phyloP scores from a whole-genome alignment of 331 rosid genomes.

The Quercus tomentella region DNA sequence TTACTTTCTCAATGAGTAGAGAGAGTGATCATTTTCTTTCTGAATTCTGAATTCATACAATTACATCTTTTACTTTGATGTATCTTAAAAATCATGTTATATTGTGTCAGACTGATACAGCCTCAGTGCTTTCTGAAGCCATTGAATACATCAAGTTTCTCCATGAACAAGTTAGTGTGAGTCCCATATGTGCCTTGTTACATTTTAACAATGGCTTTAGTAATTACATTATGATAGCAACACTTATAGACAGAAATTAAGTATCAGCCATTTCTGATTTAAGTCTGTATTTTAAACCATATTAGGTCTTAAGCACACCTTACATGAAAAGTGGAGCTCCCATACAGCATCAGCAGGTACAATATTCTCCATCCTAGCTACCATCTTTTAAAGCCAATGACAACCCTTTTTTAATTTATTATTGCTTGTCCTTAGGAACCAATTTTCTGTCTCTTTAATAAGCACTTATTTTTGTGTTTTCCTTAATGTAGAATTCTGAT shows the following conservation, averaged over 20 bases:
- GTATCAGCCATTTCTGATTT: background rate
- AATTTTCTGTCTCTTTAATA: background rate
- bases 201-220: background rate
- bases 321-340: conserved; percentile 93
- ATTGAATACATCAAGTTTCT: conserved; percentile 93
- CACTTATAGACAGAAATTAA: background rate
- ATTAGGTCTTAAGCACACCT: conserved; percentile 79
- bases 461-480: background rate
- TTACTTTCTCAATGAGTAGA: conserved; percentile 24
- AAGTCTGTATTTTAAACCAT: background rate
- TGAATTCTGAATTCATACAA: conserved; percentile 34
- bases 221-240: background rate
- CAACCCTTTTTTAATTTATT: background rate
- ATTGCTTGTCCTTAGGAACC: background rate
- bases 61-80: background rate
- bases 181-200: conserved; percentile 33
- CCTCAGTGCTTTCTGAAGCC: conserved; percentile 99
- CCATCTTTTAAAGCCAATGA: background rate
- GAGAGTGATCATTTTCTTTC: conserved; percentile 37
- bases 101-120: conserved; percentile 93
- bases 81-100: conserved; percentile 17
- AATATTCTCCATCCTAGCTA: conserved; percentile 5
- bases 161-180: conserved; percentile 92
- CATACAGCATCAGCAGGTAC: conserved; percentile 76
- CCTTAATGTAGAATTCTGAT: conserved; percentile 50